Percentiles rank a stretch among this genome's conserved stretches.
Conservation (phyloP, 192 early-diverging fungal species). For the Geranomyces variabilis region DNA sequence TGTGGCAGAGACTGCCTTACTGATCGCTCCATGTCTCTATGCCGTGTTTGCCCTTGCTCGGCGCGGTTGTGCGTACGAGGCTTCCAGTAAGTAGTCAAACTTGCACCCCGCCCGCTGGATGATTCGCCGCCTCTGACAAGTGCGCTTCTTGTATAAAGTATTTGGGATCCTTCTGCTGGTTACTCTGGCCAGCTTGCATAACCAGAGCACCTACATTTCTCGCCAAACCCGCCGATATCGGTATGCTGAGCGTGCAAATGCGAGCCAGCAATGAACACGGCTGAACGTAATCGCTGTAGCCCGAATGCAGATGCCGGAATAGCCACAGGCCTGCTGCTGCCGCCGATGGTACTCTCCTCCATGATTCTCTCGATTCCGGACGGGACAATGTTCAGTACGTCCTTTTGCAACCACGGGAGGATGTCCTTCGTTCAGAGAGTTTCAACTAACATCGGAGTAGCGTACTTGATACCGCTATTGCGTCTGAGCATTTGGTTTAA, state of each 20-base stretch:
- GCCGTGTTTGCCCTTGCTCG: neutral
- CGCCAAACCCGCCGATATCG: conserved; percentile 1
- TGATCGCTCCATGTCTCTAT: neutral
- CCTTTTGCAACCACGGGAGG: neutral
- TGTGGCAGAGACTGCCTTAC: neutral
- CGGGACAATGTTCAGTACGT: conserved; percentile 1
- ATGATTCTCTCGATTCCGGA: conserved; percentile 11
- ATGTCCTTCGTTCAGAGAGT: neutral
- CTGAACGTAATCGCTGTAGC: neutral
- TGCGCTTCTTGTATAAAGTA: neutral
- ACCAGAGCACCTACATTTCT: neutral
- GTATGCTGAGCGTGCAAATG: neutral
- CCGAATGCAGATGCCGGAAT: conserved; percentile 21
- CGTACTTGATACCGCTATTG: conserved; percentile 5
- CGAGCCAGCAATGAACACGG: neutral
- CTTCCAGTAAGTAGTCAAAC: neutral
- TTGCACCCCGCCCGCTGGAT: neutral
- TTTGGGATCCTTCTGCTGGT: conserved; percentile 9
- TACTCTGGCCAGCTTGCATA: conserved; percentile 2
- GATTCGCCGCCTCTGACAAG: neutral
- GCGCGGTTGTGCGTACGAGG: neutral
- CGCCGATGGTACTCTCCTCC: conserved; percentile 20
- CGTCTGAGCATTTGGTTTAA: conserved; percentile 19
- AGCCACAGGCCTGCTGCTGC: conserved; percentile 14
- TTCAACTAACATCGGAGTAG: neutral